Evolutionary conservation across 1,284 basidiomycete genomes (phyloP), one percentile per base, ranked within the genome.

Genomic region (Blastosporella zonata): DNA sequence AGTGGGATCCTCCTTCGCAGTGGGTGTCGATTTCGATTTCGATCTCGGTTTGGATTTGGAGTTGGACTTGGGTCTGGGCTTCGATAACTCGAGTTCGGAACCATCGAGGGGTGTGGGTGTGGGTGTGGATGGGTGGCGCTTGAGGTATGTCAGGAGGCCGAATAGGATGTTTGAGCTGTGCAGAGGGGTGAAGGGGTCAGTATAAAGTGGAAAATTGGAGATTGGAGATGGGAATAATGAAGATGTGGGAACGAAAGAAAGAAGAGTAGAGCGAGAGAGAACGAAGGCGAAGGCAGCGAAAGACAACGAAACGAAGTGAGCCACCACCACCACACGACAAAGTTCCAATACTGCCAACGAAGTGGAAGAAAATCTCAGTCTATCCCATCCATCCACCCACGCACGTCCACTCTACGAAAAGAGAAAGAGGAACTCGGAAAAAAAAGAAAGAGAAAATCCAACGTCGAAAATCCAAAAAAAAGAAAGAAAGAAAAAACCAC

Each of bases 141-240:
- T 59, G 9, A 56, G 43, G 49, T 60, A 55, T 17, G 48, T 53
- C 12, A 60, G 38, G 6, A 60, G 37, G 7, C 59, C 59, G 40
- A 60, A 53, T 35, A 60, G 49, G 18, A 60, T 58, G 47, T 61
- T 61, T 28, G 53, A 53, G 36, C 52, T 57, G 20, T 21, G 10
- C 15, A 6, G 25, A 9, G 9, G 17, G 12, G 23, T 18, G 34
- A 45, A 4, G 23, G 3, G 18, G 27, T n/a, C 8, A 27, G 25
- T 12, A n/a, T 41, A 12, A 21, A 17, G 40, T 2, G 10, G 40
- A 23, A n/a, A 13, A 27, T 67, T 59, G 38, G 23, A 42, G 10
- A 36, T 6, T 9, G 25, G 25, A 27, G 23, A 41, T 17, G 7
- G 37, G 25, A 46, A 40, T 12, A 15, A 34, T 36, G 21, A 43